Conservation (phyloP, 164 flowering plant genomes). For the Berberis thunbergii region DNA sequence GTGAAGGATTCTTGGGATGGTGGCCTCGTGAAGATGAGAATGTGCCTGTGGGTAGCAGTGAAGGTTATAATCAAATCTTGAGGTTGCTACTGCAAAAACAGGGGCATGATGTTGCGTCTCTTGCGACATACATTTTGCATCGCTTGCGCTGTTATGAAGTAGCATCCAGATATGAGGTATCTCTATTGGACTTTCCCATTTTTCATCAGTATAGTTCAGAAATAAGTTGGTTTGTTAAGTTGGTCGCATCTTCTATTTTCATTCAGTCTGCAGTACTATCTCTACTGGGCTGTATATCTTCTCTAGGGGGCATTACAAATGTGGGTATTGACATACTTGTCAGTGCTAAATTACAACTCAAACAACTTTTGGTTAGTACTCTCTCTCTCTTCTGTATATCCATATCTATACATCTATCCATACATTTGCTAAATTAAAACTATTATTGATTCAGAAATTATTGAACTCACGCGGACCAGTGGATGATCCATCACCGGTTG, state of each 20-base stretch:
- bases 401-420: constrained; percentile 4
- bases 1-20: constrained; percentile 96
- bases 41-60: constrained; percentile 66
- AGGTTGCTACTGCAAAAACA: constrained; percentile 66
- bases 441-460: constrained; percentile 62
- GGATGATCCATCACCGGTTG: constrained; percentile 82
- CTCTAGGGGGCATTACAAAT: constrained; percentile 23
- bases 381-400: not conserved
- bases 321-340: constrained; percentile 33
- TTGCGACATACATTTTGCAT: constrained; percentile 68
- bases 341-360: constrained; percentile 51
- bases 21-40: constrained; percentile 89
- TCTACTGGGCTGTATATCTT: constrained; percentile 42
- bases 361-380: constrained; percentile 67
- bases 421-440: constrained; percentile 12
- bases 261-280: constrained; percentile 60
- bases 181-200: not conserved
- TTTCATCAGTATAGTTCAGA: not conserved
- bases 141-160: constrained; percentile 87
- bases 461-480: constrained; percentile 49
- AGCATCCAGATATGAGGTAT: constrained; percentile 84
- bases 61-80: constrained; percentile 20
- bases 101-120: constrained; percentile 84
- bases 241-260: constrained; percentile 7
- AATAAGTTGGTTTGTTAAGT: not conserved